Percentiles rank a stretch among this genome's conserved stretches.
Evolutionary conservation across 2,329 filamentous ascomycete species (phyloP).

Genomic region (Metarhizium sp.): DNA sequence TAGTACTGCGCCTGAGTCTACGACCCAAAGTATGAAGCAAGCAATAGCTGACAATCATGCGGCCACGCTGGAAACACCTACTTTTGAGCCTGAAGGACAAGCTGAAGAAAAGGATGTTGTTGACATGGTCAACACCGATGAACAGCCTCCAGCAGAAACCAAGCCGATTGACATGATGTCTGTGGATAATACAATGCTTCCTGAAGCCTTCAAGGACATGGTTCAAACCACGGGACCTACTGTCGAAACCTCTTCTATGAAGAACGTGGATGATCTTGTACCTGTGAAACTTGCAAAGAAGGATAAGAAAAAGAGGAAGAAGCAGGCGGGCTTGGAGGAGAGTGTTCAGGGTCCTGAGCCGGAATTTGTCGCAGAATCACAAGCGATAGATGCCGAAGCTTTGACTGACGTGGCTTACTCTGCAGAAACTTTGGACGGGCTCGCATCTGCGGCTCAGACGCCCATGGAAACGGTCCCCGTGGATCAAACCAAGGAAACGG

Average conservation of each 20-base stretch:
- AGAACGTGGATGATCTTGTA: not conserved
- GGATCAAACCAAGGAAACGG: conserved; percentile 7
- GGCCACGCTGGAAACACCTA: not conserved
- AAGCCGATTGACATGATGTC: no score
- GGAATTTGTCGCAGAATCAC: not conserved
- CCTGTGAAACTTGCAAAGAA: conserved; percentile 23
- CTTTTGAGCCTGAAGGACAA: not conserved
- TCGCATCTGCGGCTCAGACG: conserved; percentile 6
- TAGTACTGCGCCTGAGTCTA: not conserved
- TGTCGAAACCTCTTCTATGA: not conserved
- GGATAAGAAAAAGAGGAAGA: conserved; percentile 20
- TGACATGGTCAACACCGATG: no score
- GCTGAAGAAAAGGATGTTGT: no score
- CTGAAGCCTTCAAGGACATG: no score
- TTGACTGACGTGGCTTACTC: not conserved
- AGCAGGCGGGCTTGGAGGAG: conserved; percentile 14
- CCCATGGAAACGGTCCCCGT: not conserved
- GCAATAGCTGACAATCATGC: not conserved
- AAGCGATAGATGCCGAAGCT: not conserved
- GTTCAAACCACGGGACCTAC: no score
- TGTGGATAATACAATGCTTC: no score
- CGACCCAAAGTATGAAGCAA: not conserved
- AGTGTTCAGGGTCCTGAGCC: conserved; percentile 4
- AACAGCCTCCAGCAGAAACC: no score
- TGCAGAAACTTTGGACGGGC: conserved; percentile 7